Base-by-base conservation (phyloP, 495 filamentous ascomycete genomes). In the Lepraria neglecta region DNA sequence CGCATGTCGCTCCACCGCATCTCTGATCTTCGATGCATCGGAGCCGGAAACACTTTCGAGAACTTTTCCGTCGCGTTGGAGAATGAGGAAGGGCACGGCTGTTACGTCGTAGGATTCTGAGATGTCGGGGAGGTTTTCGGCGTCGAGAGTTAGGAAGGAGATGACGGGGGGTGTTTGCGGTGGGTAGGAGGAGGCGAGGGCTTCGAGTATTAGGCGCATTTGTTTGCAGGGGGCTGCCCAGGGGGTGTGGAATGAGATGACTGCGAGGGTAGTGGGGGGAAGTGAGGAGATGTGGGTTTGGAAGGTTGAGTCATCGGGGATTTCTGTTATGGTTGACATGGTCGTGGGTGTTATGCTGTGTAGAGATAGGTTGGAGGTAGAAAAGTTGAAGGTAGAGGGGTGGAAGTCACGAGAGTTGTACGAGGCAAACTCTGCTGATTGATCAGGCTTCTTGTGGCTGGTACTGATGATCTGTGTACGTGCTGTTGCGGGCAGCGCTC, bases 191-290 rank as follows among this genome's bases (percentile, higher is more conserved):
- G 83, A 81, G 58, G 92, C 91, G 60, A 99, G 87, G 35, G 89
- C 86, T 67, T 80, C 76, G 60, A 99, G 85, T 59, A 96, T 87
- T n/a, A 82, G 85, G 65, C 83, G 81, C 91, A 96, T 96, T 74
- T 96, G 91, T 58, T 87, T 81, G 78, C 94, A 97, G 14, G 91
- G 94, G 33, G 88, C 90, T n/a, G 95, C 94, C 94, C 95, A 97
- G 67, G 91, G 87, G 0, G 95, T 88, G 74, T 96, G 86, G 77
- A 97, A 97, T 72, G 91, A 96, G 67, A 96, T 81, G 66, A 96
- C 82, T 53, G 89, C 75, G 42, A 96, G 82, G 12, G 87, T 80
- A 6, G 84, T 78, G 5, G 84, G 66, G 0, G 88, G 82, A 17
- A 92, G 79, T 21, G 84, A 77, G 53, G 78, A 72, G 59, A 89